phyloP scores from a whole-genome alignment of 352 stramenopile species.

The Globisporangium perplexum region DNA sequence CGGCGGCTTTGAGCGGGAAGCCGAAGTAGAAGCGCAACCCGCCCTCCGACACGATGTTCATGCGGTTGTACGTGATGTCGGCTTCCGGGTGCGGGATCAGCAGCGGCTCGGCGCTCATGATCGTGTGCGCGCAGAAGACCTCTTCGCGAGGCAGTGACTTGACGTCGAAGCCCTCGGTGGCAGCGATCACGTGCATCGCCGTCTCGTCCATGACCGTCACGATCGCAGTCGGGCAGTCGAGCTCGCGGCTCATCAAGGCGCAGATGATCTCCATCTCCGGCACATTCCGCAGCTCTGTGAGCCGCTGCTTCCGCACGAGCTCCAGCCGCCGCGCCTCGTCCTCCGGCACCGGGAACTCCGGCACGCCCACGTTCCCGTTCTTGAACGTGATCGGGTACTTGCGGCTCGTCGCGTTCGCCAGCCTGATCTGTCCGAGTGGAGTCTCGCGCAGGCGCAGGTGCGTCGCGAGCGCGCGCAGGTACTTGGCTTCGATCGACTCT shows the following conservation, averaged over 20 bases:
- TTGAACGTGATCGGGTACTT: constrained; percentile 7
- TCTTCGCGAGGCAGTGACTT: constrained; percentile 30
- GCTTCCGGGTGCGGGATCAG: constrained; percentile 49
- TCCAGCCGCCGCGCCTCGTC: constrained; percentile 25
- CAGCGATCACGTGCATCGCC: constrained; percentile 36
- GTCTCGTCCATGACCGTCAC: constrained; percentile 41
- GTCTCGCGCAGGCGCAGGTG: constrained; percentile 6
- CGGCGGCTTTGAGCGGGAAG: constrained; percentile 35
- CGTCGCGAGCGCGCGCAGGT: constrained; percentile 11
- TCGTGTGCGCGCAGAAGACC: constrained; percentile 46
- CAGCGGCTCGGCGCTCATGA: constrained; percentile 44
- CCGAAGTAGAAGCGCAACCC: constrained; percentile 49
- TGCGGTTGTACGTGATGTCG: constrained; percentile 40
- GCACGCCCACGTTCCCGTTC: background rate
- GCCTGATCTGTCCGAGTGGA: constrained; percentile 2
- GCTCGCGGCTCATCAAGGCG: constrained; percentile 24
- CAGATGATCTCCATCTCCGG: constrained; percentile 55
- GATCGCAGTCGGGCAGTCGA: constrained; percentile 33
- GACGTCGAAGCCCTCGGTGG: constrained; percentile 21
- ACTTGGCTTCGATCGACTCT: constrained; percentile 7
- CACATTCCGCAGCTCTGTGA: constrained; percentile 19
- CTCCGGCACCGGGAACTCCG: constrained; percentile 5
- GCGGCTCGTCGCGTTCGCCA: constrained; percentile 6
- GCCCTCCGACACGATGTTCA: constrained; percentile 21
- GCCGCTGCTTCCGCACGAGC: constrained; percentile 20